A percentile compares a stretch with the other conserved stretches of the same genome.
phyloP scores from a whole-genome alignment of 768 basidiomycete genomes.

The Russula brevipes region DNA sequence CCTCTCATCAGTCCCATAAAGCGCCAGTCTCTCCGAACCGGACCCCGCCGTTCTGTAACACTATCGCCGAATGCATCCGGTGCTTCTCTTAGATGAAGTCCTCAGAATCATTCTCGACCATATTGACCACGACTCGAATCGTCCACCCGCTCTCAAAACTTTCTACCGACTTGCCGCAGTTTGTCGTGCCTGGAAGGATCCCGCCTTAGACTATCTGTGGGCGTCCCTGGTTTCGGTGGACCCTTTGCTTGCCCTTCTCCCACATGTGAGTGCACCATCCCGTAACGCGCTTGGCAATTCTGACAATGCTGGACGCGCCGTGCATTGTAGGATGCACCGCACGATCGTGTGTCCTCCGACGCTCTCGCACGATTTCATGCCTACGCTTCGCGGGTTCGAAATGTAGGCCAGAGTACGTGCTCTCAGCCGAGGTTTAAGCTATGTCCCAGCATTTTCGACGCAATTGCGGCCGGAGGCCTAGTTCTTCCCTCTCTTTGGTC shows the following conservation, averaged over 20 bases:
- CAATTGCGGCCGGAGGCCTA: not conserved
- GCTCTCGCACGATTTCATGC: conserved; percentile 14
- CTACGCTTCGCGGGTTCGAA: conserved; percentile 25
- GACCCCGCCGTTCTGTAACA: not conserved
- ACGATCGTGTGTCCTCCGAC: conserved; percentile 1
- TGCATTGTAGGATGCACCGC: not conserved
- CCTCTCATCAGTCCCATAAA: not conserved
- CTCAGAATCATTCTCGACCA: conserved; percentile 23
- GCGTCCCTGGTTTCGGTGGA: conserved; percentile 21
- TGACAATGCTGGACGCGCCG: not conserved
- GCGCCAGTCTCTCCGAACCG: not conserved
- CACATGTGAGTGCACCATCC: conserved; percentile 11
- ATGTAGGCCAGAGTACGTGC: conserved; percentile 16
- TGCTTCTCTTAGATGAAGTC: conserved; percentile 26
- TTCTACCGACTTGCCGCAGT: conserved; percentile 24
- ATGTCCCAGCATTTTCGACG: not conserved
- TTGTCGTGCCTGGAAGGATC: conserved; percentile 26
- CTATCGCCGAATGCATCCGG: conserved; percentile 21
- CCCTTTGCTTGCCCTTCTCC: conserved; percentile 23
- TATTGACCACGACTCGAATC: conserved; percentile 17
- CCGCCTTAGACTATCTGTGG: conserved; percentile 25
- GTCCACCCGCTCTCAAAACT: conserved; percentile 7
- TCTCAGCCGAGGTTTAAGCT: not conserved
- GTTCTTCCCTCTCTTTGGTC: conserved; percentile 20
- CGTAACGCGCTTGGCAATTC: not conserved